Percentiles rank a stretch among this genome's conserved stretches.
Evolutionary conservation across 768 basidiomycete genomes (phyloP).

Genomic region (Leccinum arenicola): DNA sequence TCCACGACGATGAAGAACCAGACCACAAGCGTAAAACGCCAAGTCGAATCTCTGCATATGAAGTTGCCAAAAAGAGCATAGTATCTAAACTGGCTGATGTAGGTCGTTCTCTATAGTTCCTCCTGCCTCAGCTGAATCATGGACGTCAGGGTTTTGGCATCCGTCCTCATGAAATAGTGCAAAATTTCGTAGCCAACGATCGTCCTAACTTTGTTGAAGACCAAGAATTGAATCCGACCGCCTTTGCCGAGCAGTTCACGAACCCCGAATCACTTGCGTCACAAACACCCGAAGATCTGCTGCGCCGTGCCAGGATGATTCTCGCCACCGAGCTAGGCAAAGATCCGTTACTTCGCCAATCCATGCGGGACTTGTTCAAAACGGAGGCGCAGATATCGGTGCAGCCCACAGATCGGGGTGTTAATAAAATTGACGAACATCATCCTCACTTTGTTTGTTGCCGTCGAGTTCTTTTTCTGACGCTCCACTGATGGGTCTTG

Average conservation of each 20-base stretch:
- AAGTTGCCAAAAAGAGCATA: slow-evolving; percentile 76
- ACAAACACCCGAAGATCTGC: slow-evolving; percentile 61
- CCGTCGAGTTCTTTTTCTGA: not conserved
- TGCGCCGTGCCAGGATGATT: slow-evolving; percentile 76
- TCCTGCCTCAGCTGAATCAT: not conserved
- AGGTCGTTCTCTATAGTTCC: slow-evolving; percentile 19
- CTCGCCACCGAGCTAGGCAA: slow-evolving; percentile 88
- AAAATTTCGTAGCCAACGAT: slow-evolving; percentile 65
- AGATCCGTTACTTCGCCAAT: slow-evolving; percentile 82
- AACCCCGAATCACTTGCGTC: slow-evolving; percentile 63
- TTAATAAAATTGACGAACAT: slow-evolving; percentile 70
- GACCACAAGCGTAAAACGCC: slow-evolving; percentile 76
- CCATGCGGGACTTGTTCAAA: slow-evolving; percentile 74
- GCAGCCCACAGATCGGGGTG: slow-evolving; percentile 84
- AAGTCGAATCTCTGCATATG: slow-evolving; percentile 80
- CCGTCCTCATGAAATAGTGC: slow-evolving; percentile 76
- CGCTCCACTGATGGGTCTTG: slow-evolving; percentile 4
- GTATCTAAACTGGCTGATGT: slow-evolving; percentile 81
- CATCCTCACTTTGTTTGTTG: slow-evolving; percentile 66
- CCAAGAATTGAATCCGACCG: slow-evolving; percentile 72
- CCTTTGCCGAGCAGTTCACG: slow-evolving; percentile 83
- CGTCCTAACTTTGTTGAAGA: slow-evolving; percentile 75
- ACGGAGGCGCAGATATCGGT: slow-evolving; percentile 74
- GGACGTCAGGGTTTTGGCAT: slow-evolving; percentile 78
- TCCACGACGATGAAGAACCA: slow-evolving; percentile 63